phyloP scores from a whole-genome alignment of 73 alveolate species.

The Paramecium sonneborni region DNA sequence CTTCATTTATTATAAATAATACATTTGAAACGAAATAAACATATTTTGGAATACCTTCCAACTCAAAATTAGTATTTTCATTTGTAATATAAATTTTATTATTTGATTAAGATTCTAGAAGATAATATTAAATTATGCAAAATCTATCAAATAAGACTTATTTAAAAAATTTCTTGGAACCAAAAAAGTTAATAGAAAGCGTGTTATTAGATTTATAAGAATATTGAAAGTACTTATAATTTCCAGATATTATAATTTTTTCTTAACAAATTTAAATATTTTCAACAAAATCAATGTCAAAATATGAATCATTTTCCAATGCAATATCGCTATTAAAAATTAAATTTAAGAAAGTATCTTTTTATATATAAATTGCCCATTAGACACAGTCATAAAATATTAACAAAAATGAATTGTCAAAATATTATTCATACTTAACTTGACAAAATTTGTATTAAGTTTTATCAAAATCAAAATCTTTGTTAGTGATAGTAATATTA shows the following conservation, averaged over 20 bases:
- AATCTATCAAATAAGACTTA: neutral
- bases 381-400: neutral
- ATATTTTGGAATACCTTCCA: neutral
- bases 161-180: neutral
- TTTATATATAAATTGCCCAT: neutral
- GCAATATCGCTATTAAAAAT: neutral
- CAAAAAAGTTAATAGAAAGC: neutral
- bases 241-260: neutral
- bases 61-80: neutral
- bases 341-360: neutral
- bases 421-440: neutral
- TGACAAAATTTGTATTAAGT: neutral
- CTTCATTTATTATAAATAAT: neutral
- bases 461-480: neutral
- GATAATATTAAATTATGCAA: neutral
- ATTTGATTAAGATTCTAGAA: neutral
- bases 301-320: neutral
- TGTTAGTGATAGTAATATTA: neutral
- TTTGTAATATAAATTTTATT: neutral
- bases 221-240: neutral
- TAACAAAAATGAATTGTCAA: neutral
- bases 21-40: neutral
- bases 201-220: neutral
- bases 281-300: neutral
- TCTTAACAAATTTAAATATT: neutral